These are phyloP conservation scores for Ilex aquifolium DNA, from an alignment of 257 asterid genomes.

Conservation along the genomic window DNA sequence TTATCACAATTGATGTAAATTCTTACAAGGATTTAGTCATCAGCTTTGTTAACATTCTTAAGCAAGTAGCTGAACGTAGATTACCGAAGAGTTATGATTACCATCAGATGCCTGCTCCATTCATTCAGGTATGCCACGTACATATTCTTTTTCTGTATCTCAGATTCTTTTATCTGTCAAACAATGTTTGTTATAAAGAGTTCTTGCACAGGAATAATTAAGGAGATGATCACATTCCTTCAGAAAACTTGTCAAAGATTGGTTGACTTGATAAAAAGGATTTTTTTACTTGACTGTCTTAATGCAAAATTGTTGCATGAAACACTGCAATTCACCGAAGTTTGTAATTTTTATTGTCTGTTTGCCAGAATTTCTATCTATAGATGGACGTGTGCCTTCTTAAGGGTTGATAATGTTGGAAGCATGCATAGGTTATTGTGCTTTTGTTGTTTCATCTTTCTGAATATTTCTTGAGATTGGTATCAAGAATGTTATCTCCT, in stretches of 20 bases:
- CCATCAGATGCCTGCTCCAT: slow-evolving; percentile 99
- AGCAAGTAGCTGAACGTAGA: slow-evolving; percentile 92
- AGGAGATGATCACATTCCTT: not conserved
- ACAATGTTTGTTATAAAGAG: not conserved
- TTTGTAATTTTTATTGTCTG: too few relatives aligned
- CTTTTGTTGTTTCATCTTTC: too few relatives aligned
- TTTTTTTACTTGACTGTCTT: not conserved
- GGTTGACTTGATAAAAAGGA: not conserved
- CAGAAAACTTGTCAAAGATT: not conserved
- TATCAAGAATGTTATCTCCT: too few relatives aligned
- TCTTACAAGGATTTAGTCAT: slow-evolving; percentile 76
- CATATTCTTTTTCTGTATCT: not conserved
- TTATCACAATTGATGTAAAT: slow-evolving; percentile 59
- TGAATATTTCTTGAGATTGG: too few relatives aligned
- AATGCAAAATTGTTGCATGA: too few relatives aligned
- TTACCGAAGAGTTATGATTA: slow-evolving; percentile 93
- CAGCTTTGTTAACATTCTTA: slow-evolving; percentile 91
- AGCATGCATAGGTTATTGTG: too few relatives aligned
- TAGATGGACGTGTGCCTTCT: too few relatives aligned
- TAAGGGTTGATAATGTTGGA: too few relatives aligned
- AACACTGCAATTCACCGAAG: too few relatives aligned
- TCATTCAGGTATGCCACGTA: slow-evolving; percentile 59
- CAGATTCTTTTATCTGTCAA: not conserved
- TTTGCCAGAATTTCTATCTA: too few relatives aligned
- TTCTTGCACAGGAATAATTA: not conserved